Percentiles rank a stretch among this genome's conserved stretches.
These are phyloP conservation scores for Hypoxylon sp. DNA, from an alignment of 2,329 filamentous ascomycete genomes.

Conservation along the genomic window DNA sequence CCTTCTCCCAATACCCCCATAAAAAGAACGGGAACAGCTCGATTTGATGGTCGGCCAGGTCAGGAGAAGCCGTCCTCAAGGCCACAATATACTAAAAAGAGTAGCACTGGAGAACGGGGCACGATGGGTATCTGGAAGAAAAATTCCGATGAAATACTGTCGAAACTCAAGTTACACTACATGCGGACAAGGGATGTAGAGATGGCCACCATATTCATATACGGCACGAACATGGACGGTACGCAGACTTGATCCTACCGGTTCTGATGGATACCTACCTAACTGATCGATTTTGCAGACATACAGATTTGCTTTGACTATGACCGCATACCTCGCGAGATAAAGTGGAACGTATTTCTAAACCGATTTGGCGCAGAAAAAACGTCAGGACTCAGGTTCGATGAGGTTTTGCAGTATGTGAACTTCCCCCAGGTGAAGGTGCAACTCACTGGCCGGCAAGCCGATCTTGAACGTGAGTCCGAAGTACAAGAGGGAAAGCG, in stretches of 20 bases:
- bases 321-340: constrained; percentile 12
- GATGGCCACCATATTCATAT: constrained; percentile 14
- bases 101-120: background rate
- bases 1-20: constrained; percentile 4
- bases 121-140: background rate
- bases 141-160: constrained; percentile 11
- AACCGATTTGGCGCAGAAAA: background rate
- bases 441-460: constrained; percentile 11
- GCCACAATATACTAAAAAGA: background rate
- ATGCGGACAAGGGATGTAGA: constrained; percentile 13
- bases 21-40: background rate
- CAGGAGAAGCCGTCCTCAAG: background rate
- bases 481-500: background rate
- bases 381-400: background rate
- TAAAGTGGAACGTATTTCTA: constrained; percentile 5
- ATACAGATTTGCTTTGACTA: constrained; percentile 20
- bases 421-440: constrained; percentile 9
- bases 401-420: constrained; percentile 1
- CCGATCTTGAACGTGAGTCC: constrained; percentile 6
- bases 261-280: background rate
- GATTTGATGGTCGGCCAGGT: background rate
- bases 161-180: constrained; percentile 14
- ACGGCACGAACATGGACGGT: constrained; percentile 20
- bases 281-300: background rate
- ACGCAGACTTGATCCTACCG: background rate